Evolutionary conservation across 306 rosid species (phyloP).

Genomic region (Senna siamea): DNA sequence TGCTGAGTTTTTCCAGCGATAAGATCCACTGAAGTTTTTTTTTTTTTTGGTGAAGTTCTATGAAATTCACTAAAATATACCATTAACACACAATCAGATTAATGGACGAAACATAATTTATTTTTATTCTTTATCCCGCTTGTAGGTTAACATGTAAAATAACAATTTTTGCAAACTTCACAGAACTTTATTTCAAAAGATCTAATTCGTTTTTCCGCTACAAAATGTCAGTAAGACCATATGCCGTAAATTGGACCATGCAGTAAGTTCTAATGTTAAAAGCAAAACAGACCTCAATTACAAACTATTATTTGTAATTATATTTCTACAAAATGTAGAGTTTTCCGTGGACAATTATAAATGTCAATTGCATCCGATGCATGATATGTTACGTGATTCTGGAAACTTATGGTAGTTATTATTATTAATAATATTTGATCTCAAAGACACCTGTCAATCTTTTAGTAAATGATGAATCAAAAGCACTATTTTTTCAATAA

Average conservation of each 20-base stretch:
- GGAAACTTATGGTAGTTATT: not conserved
- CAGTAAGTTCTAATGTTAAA: not conserved
- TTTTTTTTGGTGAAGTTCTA: too few species aligned
- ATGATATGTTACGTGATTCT: not conserved
- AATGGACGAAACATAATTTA: too few species aligned
- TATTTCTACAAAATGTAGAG: not conserved
- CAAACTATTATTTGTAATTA: not conserved
- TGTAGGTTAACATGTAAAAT: too few species aligned
- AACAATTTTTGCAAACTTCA: too few species aligned
- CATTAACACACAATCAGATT: too few species aligned
- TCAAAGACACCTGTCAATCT: not conserved
- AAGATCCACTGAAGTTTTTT: too few species aligned
- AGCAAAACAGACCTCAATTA: constrained; percentile 12
- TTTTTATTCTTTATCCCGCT: too few species aligned
- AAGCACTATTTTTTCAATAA: not conserved
- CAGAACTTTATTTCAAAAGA: too few species aligned
- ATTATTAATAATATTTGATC: not conserved
- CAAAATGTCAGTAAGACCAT: constrained; percentile 13
- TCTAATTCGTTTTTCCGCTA: not conserved
- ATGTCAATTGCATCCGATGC: not conserved
- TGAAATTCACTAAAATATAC: too few species aligned
- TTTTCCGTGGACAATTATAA: not conserved
- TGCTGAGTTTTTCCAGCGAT: too few species aligned
- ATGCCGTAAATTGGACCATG: constrained; percentile 10
- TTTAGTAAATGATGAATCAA: not conserved